These are phyloP conservation scores for Neurospora sp. DNA, from an alignment of 495 filamentous ascomycete genomes.

Conservation along the genomic window DNA sequence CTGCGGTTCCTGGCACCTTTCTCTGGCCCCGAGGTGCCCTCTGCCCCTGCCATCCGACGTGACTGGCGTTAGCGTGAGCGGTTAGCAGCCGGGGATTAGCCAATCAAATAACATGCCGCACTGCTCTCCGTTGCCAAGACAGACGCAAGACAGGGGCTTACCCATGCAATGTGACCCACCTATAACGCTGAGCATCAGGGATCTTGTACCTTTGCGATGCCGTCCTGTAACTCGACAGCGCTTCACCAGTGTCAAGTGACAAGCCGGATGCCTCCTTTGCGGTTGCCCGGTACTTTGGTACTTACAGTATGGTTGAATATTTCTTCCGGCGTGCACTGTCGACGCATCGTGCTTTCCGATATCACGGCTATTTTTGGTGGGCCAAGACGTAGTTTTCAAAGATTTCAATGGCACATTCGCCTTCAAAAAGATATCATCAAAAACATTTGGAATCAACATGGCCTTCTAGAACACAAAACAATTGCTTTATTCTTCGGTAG, in stretches of 20 bases:
- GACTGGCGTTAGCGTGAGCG: constrained; percentile 34
- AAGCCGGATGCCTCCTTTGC: neutral
- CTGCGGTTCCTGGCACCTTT: neutral
- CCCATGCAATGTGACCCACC: neutral
- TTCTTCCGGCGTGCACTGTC: neutral
- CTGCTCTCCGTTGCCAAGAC: constrained; percentile 9
- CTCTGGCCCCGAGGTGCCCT: neutral
- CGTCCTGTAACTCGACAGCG: constrained; percentile 19
- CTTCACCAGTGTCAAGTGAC: constrained; percentile 22
- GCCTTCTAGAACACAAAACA: neutral
- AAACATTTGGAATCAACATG: neutral
- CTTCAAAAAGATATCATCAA: neutral
- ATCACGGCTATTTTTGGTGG: neutral
- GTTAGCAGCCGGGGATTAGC: constrained; percentile 23
- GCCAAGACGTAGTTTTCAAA: neutral
- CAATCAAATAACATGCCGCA: constrained; percentile 25
- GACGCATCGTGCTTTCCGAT: neutral
- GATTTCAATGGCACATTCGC: neutral
- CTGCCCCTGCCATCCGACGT: constrained; percentile 13
- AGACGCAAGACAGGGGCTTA: constrained; percentile 11
- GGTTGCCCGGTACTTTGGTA: neutral
- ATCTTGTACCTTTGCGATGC: constrained; percentile 10
- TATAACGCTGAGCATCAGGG: neutral
- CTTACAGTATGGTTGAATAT: neutral
- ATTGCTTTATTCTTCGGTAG: neutral